Evolutionary conservation across 2,329 filamentous ascomycete species (phyloP).

Genomic region (Penicillium paneum): DNA sequence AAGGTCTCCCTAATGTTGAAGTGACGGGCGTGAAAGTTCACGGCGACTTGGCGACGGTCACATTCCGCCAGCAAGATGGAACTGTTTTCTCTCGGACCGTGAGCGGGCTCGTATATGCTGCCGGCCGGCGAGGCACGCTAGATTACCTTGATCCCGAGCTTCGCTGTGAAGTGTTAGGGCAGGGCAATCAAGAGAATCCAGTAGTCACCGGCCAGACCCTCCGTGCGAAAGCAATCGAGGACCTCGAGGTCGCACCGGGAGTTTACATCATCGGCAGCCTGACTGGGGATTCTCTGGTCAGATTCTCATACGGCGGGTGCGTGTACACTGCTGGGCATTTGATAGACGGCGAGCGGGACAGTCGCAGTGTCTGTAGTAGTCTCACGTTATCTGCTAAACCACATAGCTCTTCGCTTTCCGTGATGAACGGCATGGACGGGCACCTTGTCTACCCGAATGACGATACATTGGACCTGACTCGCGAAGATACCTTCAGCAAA

Average conservation of each 20-base stretch:
- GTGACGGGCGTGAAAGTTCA: constrained; percentile 41
- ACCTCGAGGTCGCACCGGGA: constrained; percentile 52
- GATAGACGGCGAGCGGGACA: constrained; percentile 28
- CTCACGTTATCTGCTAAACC: constrained; percentile 15
- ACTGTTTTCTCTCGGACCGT: constrained; percentile 46
- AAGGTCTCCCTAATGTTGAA: constrained; percentile 55
- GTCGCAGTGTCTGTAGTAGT: constrained; percentile 20
- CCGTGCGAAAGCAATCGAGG: constrained; percentile 50
- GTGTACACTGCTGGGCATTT: constrained; percentile 56
- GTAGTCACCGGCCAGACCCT: constrained; percentile 54
- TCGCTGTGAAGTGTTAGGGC: constrained; percentile 47
- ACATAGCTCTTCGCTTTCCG: constrained; percentile 26
- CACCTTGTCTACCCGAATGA: constrained; percentile 25
- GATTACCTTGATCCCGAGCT: constrained; percentile 50
- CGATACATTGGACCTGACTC: constrained; percentile 5
- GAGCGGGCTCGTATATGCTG: constrained; percentile 53
- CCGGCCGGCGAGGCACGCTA: constrained; percentile 56
- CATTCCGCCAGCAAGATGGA: constrained; percentile 45
- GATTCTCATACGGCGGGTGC: constrained; percentile 59
- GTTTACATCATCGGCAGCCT: constrained; percentile 59
- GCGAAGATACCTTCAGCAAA: constrained; percentile 21
- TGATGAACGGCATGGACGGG: constrained; percentile 42
- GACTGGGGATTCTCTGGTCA: constrained; percentile 59
- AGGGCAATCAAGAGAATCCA: constrained; percentile 16
- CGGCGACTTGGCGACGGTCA: constrained; percentile 37